Conservation (phyloP, 345 rosid genomes). For the Brassica rapa region DNA sequence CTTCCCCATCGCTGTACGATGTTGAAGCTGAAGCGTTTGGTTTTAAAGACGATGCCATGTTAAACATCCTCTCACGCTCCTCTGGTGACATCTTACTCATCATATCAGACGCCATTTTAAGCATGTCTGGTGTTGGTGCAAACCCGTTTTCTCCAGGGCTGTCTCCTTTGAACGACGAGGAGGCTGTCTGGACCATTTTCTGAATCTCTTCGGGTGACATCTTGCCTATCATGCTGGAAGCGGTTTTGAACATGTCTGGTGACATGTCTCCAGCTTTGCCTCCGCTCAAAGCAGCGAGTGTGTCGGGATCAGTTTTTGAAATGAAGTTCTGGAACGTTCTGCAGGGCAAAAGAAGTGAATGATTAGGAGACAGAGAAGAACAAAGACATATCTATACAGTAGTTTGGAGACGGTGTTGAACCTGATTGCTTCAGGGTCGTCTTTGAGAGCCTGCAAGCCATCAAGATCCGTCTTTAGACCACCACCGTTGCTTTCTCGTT, state of each 20-base stretch:
- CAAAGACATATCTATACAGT: constrained; percentile 22
- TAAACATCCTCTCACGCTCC: constrained; percentile 85
- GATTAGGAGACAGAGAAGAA: constrained; percentile 4
- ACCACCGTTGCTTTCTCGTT: constrained; percentile 37
- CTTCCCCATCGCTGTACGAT: constrained; percentile 35
- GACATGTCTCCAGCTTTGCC: constrained; percentile 73
- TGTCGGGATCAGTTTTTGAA: constrained; percentile 68
- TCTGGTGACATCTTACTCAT: constrained; percentile 74
- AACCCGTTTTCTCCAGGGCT: constrained; percentile 49
- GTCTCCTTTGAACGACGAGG: constrained; percentile 1
- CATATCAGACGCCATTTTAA: constrained; percentile 82
- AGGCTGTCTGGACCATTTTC: constrained; percentile 54
- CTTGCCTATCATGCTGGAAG: constrained; percentile 84
- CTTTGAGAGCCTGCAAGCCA: constrained; percentile 58
- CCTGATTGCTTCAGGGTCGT: constrained; percentile 86
- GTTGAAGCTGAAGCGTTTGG: constrained; percentile 46
- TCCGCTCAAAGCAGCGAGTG: constrained; percentile 69
- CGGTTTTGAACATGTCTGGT: constrained; percentile 80
- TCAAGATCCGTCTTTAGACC: constrained; percentile 49
- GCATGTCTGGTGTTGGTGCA: constrained; percentile 70
- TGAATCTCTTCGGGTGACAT: constrained; percentile 94
- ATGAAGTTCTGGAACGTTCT: constrained; percentile 84
- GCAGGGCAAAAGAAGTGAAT: constrained; percentile 25
- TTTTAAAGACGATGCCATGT: constrained; percentile 66
- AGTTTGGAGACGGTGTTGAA: constrained; percentile 33